Conservation (phyloP, 1,139 yeast genomes). For the Pichia sp. region DNA sequence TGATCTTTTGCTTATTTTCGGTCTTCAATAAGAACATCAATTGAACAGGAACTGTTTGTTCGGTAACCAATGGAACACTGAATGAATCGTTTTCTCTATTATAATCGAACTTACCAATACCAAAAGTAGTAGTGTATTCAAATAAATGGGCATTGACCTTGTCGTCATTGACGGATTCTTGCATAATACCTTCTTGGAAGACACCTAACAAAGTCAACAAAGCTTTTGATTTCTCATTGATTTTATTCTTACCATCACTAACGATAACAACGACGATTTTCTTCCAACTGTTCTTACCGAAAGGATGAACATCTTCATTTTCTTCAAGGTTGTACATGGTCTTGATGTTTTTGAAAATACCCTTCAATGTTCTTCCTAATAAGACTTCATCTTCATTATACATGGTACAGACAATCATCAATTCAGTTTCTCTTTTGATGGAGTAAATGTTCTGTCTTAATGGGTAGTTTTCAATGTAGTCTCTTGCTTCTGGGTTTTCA, state of each 20-base stretch:
- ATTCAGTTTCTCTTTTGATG: constrained; percentile 67
- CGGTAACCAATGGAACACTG: constrained; percentile 47
- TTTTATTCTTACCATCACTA: constrained; percentile 70
- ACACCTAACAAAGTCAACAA: constrained; percentile 70
- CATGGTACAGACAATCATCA: constrained; percentile 75
- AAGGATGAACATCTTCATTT: constrained; percentile 51
- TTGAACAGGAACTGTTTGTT: constrained; percentile 69
- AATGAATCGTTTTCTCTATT: constrained; percentile 44
- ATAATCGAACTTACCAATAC: constrained; percentile 42
- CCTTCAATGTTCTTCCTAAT: constrained; percentile 71
- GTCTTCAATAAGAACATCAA: constrained; percentile 75
- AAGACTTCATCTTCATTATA: constrained; percentile 79
- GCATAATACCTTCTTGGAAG: constrained; percentile 81
- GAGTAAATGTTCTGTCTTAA: constrained; percentile 65
- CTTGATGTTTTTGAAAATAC: constrained; percentile 78
- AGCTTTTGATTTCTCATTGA: constrained; percentile 63
- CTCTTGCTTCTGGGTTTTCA: constrained; percentile 39
- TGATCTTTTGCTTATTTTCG: constrained; percentile 71
- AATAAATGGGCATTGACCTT: constrained; percentile 73
- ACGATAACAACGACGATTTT: constrained; percentile 73
- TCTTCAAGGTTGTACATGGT: constrained; percentile 65
- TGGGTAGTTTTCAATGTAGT: constrained; percentile 37
- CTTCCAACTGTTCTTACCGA: constrained; percentile 85
- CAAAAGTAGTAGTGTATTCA: constrained; percentile 78
- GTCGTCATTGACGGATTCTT: constrained; percentile 68